Conservation (phyloP, 2,329 filamentous ascomycete genomes). For the Ophiocordyceps polyrhachis-furcata region DNA sequence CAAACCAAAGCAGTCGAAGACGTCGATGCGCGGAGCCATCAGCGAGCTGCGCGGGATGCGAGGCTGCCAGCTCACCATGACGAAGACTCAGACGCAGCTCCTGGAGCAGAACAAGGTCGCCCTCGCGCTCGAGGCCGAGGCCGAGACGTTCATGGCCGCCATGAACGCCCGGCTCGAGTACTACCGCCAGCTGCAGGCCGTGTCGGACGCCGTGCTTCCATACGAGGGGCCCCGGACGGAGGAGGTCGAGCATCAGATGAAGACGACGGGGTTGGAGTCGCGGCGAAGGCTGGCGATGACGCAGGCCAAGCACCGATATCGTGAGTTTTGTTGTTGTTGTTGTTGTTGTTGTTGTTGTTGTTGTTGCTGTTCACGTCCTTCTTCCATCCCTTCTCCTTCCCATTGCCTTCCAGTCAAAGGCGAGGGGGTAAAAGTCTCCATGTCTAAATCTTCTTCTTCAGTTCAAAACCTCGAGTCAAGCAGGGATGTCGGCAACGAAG, state of each 20-base stretch:
- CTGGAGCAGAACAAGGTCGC: slow-evolving; percentile 30
- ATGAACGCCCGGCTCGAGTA: slow-evolving; percentile 82
- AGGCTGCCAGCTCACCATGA: slow-evolving; percentile 20
- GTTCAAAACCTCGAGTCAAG: slow-evolving; percentile 34
- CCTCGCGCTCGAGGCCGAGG: slow-evolving; percentile 42
- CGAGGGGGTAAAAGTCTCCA: background rate
- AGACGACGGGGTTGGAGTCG: slow-evolving; percentile 20
- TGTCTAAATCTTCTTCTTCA: slow-evolving; percentile 6
- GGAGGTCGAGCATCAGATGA: slow-evolving; percentile 16
- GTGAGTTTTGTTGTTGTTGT: no score
- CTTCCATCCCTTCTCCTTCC: no score
- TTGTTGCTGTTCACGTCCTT: no score
- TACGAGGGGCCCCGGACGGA: slow-evolving; percentile 47
- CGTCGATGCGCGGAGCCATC: slow-evolving; percentile 53
- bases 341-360: no score
- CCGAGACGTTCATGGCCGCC: slow-evolving; percentile 54
- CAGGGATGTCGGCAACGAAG: slow-evolving; percentile 43
- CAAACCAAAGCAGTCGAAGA: slow-evolving; percentile 28
- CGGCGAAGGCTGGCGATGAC: slow-evolving; percentile 39
- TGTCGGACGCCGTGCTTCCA: slow-evolving; percentile 74
- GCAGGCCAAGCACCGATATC: slow-evolving; percentile 59
- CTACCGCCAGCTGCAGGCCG: slow-evolving; percentile 72
- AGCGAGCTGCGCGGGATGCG: slow-evolving; percentile 53
- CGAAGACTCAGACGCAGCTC: slow-evolving; percentile 35
- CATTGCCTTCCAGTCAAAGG: background rate